Conservation (phyloP, 805 yeast species). For the Wickerhamomyces canadensis region DNA sequence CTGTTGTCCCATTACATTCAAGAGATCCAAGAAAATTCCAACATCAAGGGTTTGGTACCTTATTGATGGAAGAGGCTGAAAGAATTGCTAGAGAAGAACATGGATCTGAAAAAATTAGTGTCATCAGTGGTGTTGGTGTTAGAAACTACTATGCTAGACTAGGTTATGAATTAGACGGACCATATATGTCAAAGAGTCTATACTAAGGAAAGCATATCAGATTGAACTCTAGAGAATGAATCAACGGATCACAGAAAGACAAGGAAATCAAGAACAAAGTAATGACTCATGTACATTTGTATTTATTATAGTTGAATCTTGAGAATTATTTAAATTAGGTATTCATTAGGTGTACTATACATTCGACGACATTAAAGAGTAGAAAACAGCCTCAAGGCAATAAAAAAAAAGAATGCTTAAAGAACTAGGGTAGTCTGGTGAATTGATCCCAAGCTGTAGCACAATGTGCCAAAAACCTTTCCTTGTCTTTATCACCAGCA, state of each 20-base stretch:
- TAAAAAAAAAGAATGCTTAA: too few species aligned
- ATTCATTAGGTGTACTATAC: too few species aligned
- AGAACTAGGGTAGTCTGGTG: background rate
- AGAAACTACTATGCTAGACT: constrained; percentile 90
- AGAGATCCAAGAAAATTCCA: constrained; percentile 97
- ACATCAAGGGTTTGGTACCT: constrained; percentile 98
- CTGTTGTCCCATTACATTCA: constrained; percentile 93
- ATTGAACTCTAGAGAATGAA: too few species aligned
- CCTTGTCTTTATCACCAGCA: constrained; percentile 16
- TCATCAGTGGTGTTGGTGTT: constrained; percentile 96
- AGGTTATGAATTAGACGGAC: constrained; percentile 92
- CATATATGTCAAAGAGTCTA: constrained; percentile 82
- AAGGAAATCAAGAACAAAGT: too few species aligned
- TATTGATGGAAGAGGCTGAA: constrained; percentile 97
- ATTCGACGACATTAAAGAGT: too few species aligned
- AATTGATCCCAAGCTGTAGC: constrained; percentile 32
- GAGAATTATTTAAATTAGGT: too few species aligned
- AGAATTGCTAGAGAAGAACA: constrained; percentile 94
- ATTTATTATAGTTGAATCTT: too few species aligned
- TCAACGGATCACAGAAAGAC: too few species aligned
- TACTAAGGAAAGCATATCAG: constrained; percentile 2
- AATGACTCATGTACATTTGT: too few species aligned
- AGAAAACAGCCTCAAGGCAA: too few species aligned
- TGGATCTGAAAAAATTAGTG: constrained; percentile 85
- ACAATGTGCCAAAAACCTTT: constrained; percentile 29